phyloP scores from a whole-genome alignment of 148 eudicot species.

The Rhododendron ovatum region DNA sequence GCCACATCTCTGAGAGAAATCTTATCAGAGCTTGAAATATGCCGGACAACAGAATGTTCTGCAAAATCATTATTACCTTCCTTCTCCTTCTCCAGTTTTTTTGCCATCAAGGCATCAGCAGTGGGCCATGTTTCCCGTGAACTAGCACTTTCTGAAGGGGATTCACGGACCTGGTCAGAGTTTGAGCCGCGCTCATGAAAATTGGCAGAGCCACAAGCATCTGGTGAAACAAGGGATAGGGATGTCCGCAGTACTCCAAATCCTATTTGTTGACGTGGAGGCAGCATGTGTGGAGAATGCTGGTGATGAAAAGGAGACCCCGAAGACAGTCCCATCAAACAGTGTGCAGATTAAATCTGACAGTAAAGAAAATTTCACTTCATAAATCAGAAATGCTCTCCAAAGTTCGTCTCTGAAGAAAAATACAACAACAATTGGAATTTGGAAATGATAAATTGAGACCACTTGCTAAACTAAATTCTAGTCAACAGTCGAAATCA shows the following conservation, averaged over 20 bases:
- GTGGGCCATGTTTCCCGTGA: conserved; percentile 58
- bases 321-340: conserved; percentile 17
- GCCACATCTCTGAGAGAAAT: conserved; percentile 44
- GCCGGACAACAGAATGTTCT: conserved; percentile 44
- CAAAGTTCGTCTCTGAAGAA: background rate
- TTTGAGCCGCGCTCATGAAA: conserved; percentile 35
- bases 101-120: conserved; percentile 35
- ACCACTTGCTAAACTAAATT: background rate
- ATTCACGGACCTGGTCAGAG: conserved; percentile 35
- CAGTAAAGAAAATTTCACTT: background rate
- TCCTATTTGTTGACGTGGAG: conserved; percentile 16
- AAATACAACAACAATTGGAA: background rate
- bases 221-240: conserved; percentile 12
- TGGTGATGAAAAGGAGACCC: conserved; percentile 18
- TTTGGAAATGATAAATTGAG: background rate
- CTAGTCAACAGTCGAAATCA: background rate
- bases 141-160: conserved; percentile 67
- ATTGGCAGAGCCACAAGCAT: conserved; percentile 8
- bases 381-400: background rate
- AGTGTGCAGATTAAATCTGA: background rate
- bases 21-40: conserved; percentile 35
- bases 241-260: conserved; percentile 13
- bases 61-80: conserved; percentile 34
- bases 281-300: conserved; percentile 20
- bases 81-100: conserved; percentile 35